Base-by-base conservation (phyloP, 106 monocot species). In the Vanilla planifolia region DNA sequence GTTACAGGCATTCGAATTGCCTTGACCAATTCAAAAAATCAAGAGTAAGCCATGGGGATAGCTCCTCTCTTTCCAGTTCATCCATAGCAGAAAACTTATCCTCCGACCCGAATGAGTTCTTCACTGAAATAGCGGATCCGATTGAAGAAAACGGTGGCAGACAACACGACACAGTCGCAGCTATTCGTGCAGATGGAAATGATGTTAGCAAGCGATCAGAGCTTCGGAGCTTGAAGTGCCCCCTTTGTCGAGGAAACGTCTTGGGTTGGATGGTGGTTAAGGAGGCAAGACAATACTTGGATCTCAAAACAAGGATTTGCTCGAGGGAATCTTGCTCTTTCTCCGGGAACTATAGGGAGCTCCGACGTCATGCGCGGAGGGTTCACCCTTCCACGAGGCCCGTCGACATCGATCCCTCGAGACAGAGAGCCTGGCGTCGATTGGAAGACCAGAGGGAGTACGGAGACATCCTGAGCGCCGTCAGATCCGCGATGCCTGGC, bases 1-100 rank as follows among this genome's bases (percentile, higher is more conserved):
- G 89, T 62, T 85, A 88, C 22, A 67, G 81, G 51, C 88, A 88
- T 56, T 93, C 93, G 8, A 88, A 93, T 47, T 93, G 93, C 73
- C 68, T 93, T 22, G 88, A 93, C 56, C 72, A 82, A 33, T 84
- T 79, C 45, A 79, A 80, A 48, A 79, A 74, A 65, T 29, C 67
- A 37, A 77, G 39, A 50, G 39, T 34, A 33, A 59, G 65, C 10
- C 25, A 27, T 17, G 39, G 5, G 8, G 48, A 57, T 21, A 60
- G 3, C 41, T 36, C 61, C 22, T 63, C 50, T 50, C 50, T 25
- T 50, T 50, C 50, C 20, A 50, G 25, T 24, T 50, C 50, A 8
- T 25, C 26, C 1, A 25, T 25, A 9, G 10, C 22, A 50, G 50
- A 50, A 3, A 50, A 13, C 25, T 50, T 25, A 13, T 9, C 50